These are phyloP conservation scores for Cryptococcus amylolentus DNA, from an alignment of 1,284 basidiomycete genomes.

Conservation along the genomic window DNA sequence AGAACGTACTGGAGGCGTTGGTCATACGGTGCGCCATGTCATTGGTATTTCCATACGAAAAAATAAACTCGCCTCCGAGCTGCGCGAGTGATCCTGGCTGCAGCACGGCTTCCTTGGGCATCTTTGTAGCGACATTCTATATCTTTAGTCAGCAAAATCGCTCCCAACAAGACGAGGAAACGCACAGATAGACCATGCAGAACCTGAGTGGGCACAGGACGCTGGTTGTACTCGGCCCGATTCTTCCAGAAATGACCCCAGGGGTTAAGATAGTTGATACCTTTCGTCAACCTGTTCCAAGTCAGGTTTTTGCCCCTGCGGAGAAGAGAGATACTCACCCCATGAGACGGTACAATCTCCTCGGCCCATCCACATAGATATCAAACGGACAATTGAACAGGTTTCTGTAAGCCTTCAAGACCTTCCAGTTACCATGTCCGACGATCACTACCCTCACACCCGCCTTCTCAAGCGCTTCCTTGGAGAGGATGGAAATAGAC, in stretches of 20 bases:
- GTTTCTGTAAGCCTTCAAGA: slow-evolving; percentile 45
- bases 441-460: slow-evolving; percentile 44
- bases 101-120: slow-evolving; percentile 24
- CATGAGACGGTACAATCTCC: slow-evolving; percentile 42
- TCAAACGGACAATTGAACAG: slow-evolving; percentile 48
- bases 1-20: slow-evolving; percentile 34
- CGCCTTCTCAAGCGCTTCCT: slow-evolving; percentile 30
- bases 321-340: slow-evolving; percentile 24
- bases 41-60: slow-evolving; percentile 36
- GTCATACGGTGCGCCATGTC: slow-evolving; percentile 50
- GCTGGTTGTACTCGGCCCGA: slow-evolving; percentile 41
- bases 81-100: slow-evolving; percentile 43
- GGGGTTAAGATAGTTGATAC: slow-evolving; percentile 32
- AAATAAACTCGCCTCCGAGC: slow-evolving; percentile 48
- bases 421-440: slow-evolving; percentile 44
- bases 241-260: slow-evolving; percentile 33
- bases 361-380: slow-evolving; percentile 44
- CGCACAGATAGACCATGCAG: slow-evolving; percentile 35
- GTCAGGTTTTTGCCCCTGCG: slow-evolving; percentile 9
- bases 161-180: not conserved
- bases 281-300: slow-evolving; percentile 34
- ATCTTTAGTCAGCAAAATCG: not conserved
- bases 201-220: slow-evolving; percentile 33
- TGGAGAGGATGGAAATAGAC: slow-evolving; percentile 40
- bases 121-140: slow-evolving; percentile 38